Base-by-base conservation (phyloP, 441 rosid genomes). In the Adansonia rubrostipa region DNA sequence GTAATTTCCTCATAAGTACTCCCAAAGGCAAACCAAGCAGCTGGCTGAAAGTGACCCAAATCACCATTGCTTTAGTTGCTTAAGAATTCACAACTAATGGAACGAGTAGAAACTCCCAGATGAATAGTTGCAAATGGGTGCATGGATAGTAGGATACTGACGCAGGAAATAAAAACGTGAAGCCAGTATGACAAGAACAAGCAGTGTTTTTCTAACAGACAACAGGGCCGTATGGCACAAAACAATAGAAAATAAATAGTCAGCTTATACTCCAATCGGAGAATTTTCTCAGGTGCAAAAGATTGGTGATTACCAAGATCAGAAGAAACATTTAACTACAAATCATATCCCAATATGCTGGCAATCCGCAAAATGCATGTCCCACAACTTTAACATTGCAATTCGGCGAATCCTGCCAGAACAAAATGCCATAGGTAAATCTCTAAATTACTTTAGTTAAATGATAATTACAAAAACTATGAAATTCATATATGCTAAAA, bases 401-500 rank as follows among this genome's bases (percentile, higher is more conserved):
- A 62, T 13, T 72, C 76, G 28, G 44, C 33, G 36, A 14, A 67
- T 81, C 86, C 90, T 85, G 90, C 71, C 75, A 57, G 66, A 73
- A 36, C 65, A 73, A 63, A 84, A 50, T 14, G 15, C 6, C 42
- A 7, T 71, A 28, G 28, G 62, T 48, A 56, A 76, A 33, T 72
- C 57, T 63, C 3, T 42, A 20, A 14, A 61, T 36, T 10, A 17
- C 9, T 14, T 28, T 19, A 7, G 22, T n/a, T 8, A 51, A 14
- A 56, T 28, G 36, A 24, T 63, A 22, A 11, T 44, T n/a, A 0
- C 3, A 53, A 56, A 19, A 10, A 33, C 58, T 47, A 51, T 1
- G 13, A 13, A 36, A 67, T 48, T 62, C 60, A 9, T 4, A 64
- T 36, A 64, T 60, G 19, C 71, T 63, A 8, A 9, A 42, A 47